Evolutionary conservation across 768 basidiomycete genomes (phyloP).

Genomic region (Gelatoporia subvermispora): DNA sequence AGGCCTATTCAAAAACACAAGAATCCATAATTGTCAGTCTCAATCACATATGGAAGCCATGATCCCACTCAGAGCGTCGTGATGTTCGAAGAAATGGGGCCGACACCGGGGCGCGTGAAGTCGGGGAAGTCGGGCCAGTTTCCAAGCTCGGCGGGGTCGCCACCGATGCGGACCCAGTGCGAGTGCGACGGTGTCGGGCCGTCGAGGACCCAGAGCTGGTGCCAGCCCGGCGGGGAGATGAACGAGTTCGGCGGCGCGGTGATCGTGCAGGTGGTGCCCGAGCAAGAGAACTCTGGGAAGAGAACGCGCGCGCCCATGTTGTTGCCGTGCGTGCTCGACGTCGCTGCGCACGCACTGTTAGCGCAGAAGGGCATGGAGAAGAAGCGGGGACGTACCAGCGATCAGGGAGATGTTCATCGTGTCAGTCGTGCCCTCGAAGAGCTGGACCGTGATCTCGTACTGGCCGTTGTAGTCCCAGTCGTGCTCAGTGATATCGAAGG

Average conservation of each 20-base stretch:
- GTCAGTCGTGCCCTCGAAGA: conserved; percentile 35
- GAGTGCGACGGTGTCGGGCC: conserved; percentile 77
- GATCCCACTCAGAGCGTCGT: too few relatives aligned
- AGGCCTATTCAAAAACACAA: too few relatives aligned
- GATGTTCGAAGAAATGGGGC: conserved; percentile 1
- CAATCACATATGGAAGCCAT: too few relatives aligned
- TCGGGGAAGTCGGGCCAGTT: conserved; percentile 71
- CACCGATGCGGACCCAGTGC: conserved; percentile 72
- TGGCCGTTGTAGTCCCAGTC: conserved; percentile 60
- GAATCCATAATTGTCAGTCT: too few relatives aligned
- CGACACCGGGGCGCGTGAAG: conserved; percentile 61
- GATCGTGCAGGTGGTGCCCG: conserved; percentile 71
- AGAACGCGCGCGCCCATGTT: conserved; percentile 67
- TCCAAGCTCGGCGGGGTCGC: conserved; percentile 64
- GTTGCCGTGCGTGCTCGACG: conserved; percentile 76
- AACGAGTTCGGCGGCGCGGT: conserved; percentile 67
- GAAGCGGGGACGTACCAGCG: conserved; percentile 41
- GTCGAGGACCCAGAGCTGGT: conserved; percentile 71
- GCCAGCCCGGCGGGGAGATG: conserved; percentile 73
- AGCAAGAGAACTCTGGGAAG: conserved; percentile 68
- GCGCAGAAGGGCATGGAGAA: not conserved
- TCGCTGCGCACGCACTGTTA: conserved; percentile 35
- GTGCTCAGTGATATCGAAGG: conserved; percentile 48
- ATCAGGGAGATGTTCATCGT: conserved; percentile 60
- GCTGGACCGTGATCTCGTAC: conserved; percentile 47